A percentile compares a stretch with the other conserved stretches of the same genome.
Evolutionary conservation across 1,284 basidiomycete species (phyloP).

Genomic region (Ustilago shanxiensis): DNA sequence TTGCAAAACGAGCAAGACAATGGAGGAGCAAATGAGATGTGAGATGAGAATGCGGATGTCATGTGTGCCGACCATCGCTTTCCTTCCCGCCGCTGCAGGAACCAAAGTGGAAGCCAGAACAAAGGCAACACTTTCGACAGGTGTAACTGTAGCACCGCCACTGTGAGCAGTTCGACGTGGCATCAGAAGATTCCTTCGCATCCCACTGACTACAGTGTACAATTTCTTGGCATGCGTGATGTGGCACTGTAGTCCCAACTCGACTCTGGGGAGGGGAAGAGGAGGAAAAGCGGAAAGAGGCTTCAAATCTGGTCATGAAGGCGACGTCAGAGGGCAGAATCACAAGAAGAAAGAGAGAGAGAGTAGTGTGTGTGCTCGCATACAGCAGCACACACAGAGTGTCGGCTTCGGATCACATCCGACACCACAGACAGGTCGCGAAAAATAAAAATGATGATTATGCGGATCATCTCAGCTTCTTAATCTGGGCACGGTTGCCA

Average conservation of each 20-base stretch:
- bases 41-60: neutral
- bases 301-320: no score
- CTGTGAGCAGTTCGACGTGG: neutral
- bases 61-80: neutral
- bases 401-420: constrained; percentile 22
- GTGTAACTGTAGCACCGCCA: neutral
- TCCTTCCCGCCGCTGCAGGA: neutral
- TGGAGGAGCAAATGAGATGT: neutral
- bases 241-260: neutral
- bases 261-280: neutral
- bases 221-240: no score
- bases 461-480: neutral
- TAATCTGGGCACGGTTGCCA: neutral
- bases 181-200: neutral
- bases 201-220: no score
- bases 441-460: no score
- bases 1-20: neutral
- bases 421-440: neutral
- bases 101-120: neutral
- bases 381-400: no score
- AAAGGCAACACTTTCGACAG: neutral
- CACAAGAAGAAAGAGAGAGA: neutral
- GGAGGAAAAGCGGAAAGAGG: no score
- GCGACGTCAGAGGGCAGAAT: no score
- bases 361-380: no score